These are phyloP conservation scores for Chlorella vulgaris DNA, from an alignment of 139 green algal genomes.

Conservation along the genomic window DNA sequence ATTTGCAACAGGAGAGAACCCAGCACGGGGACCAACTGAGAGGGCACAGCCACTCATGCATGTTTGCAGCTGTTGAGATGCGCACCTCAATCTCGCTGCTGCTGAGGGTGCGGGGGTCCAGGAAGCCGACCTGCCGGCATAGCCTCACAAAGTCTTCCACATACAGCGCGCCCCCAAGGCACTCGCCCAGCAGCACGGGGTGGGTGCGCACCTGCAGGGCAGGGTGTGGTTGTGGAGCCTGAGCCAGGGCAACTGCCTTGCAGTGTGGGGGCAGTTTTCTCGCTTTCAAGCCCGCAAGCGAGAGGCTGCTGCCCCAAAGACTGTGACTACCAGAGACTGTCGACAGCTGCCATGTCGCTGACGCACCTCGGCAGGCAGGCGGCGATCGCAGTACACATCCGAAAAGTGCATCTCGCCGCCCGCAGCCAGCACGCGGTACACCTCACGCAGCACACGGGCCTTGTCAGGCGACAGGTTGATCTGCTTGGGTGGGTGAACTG, in stretches of 20 bases:
- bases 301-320: too few species aligned
- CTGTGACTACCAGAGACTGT: too few species aligned
- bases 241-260: too few species aligned
- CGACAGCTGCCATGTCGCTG: too few species aligned
- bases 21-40: too few species aligned
- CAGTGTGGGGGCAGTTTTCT: too few species aligned
- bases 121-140: slow-evolving; percentile 78
- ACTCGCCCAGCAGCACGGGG: slow-evolving; percentile 84
- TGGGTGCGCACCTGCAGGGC: slow-evolving; percentile 62
- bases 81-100: slow-evolving; percentile 53
- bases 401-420: slow-evolving; percentile 97
- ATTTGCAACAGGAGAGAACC: too few species aligned
- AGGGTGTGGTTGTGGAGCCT: neutral
- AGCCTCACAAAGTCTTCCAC: slow-evolving; percentile 91
- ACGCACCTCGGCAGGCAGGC: slow-evolving; percentile 59
- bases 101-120: slow-evolving; percentile 78
- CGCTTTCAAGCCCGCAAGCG: too few species aligned
- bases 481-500: neutral
- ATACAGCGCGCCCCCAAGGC: slow-evolving; percentile 94
- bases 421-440: slow-evolving; percentile 79
- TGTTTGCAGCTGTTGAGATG: too few species aligned
- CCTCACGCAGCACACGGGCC: slow-evolving; percentile 62
- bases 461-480: slow-evolving; percentile 91
- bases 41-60: too few species aligned
- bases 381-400: slow-evolving; percentile 93